These are phyloP conservation scores for Trichoderma harzianum DNA, from an alignment of 2,329 filamentous ascomycete species.

Conservation along the genomic window DNA sequence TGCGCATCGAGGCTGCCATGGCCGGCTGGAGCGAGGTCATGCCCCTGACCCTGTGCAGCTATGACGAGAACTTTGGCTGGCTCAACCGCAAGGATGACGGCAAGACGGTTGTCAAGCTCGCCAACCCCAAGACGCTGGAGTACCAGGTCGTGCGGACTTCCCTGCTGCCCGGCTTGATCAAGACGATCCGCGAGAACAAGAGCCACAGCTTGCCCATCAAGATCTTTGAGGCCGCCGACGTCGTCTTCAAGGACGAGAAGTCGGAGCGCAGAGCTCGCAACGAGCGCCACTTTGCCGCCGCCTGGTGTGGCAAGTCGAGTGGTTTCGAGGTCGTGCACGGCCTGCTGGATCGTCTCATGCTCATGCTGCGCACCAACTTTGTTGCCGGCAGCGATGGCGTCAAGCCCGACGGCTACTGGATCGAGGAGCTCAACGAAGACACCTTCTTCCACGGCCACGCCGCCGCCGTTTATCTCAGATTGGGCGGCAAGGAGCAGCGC, in stretches of 20 bases:
- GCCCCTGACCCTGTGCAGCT: slow-evolving; percentile 92
- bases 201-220: slow-evolving; percentile 83
- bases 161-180: slow-evolving; percentile 80
- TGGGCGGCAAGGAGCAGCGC: slow-evolving; percentile 68
- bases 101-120: slow-evolving; percentile 75
- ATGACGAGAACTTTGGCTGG: slow-evolving; percentile 97
- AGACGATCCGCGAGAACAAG: slow-evolving; percentile 93
- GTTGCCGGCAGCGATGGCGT: slow-evolving; percentile 69
- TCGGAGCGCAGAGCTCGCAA: slow-evolving; percentile 86
- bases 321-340: slow-evolving; percentile 97
- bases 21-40: slow-evolving; percentile 95
- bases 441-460: slow-evolving; percentile 92
- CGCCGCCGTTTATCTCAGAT: slow-evolving; percentile 75
- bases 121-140: slow-evolving; percentile 89
- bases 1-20: slow-evolving; percentile 85
- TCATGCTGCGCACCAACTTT: slow-evolving; percentile 85
- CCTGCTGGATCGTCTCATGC: slow-evolving; percentile 83
- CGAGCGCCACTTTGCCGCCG: slow-evolving; percentile 92
- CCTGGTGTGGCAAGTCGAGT: slow-evolving; percentile 88
- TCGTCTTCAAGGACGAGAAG: slow-evolving; percentile 81
- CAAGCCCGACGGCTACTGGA: slow-evolving; percentile 79
- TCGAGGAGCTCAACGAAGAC: slow-evolving; percentile 84
- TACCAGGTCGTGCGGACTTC: slow-evolving; percentile 91
- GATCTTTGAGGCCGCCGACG: slow-evolving; percentile 88
- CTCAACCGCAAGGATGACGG: slow-evolving; percentile 88